Percentiles rank a stretch among this genome's conserved stretches.
phyloP scores from a whole-genome alignment of 306 rosid species.

The Dryas drummondii region DNA sequence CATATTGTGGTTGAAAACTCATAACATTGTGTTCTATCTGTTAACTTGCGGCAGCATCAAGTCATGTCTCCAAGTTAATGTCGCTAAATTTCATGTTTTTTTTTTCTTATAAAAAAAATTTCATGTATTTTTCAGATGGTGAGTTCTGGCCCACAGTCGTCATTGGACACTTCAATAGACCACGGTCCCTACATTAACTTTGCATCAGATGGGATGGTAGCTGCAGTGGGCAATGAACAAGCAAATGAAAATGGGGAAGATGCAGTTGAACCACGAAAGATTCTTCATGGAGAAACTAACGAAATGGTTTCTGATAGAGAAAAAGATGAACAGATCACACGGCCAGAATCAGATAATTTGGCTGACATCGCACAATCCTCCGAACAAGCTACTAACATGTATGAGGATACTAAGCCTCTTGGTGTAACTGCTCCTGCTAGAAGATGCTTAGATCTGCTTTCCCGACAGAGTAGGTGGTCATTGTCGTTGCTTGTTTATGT shows the following conservation, averaged over 20 bases:
- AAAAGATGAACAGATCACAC: slow-evolving; percentile 28
- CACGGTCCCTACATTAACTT: slow-evolving; percentile 81
- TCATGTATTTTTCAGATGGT: slow-evolving; percentile 37
- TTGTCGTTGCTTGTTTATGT: slow-evolving; percentile 74
- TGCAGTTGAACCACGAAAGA: slow-evolving; percentile 28
- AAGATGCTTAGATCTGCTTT: slow-evolving; percentile 51
- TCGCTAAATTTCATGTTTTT: slow-evolving; percentile 28
- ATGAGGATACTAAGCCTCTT: slow-evolving; percentile 24
- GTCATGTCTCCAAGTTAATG: slow-evolving; percentile 27
- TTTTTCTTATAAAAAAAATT: background rate
- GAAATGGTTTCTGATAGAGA: slow-evolving; percentile 31
- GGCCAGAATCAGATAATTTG: slow-evolving; percentile 28
- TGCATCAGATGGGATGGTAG: slow-evolving; percentile 78
- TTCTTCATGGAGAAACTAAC: slow-evolving; percentile 18
- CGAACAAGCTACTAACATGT: slow-evolving; percentile 9
- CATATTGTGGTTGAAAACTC: background rate
- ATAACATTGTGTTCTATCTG: background rate
- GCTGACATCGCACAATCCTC: slow-evolving; percentile 21
- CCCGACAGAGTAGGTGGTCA: slow-evolving; percentile 58
- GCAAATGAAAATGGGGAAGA: slow-evolving; percentile 32
- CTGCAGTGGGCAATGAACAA: slow-evolving; percentile 58
- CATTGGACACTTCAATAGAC: slow-evolving; percentile 54
- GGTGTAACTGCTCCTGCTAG: slow-evolving; percentile 40
- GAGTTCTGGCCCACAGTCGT: slow-evolving; percentile 39
- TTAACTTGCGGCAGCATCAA: slow-evolving; percentile 9